phyloP scores from a whole-genome alignment of 129 eudicot species.

The Pulicaria dysenterica region DNA sequence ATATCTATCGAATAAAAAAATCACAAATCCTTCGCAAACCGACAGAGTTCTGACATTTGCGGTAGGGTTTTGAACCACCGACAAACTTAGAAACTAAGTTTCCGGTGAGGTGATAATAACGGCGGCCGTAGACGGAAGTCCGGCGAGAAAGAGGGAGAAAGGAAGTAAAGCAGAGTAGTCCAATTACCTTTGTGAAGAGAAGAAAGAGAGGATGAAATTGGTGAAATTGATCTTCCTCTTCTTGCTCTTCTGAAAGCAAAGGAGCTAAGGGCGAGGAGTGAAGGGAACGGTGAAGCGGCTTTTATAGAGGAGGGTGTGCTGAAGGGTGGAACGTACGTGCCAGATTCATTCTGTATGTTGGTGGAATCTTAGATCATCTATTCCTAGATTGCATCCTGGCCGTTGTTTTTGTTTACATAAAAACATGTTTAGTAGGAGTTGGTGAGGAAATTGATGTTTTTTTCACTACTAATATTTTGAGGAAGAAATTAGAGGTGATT shows the following conservation, averaged over 20 bases:
- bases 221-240: neutral
- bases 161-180: neutral
- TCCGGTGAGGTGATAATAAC: neutral
- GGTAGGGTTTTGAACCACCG: conserved; percentile 1
- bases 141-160: conserved; percentile 13
- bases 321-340: conserved; percentile 28
- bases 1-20: neutral
- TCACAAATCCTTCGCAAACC: conserved; percentile 10
- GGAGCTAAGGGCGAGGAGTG: conserved; percentile 35
- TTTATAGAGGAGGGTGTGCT: conserved; percentile 21
- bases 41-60: neutral
- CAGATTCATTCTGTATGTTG: conserved; percentile 41
- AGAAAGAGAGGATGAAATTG: conserved; percentile 8
- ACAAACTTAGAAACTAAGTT: conserved; percentile 1
- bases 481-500: too few species aligned
- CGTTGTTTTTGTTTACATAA: conserved; percentile 9
- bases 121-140: neutral
- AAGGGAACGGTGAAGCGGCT: conserved; percentile 6
- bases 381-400: conserved; percentile 3
- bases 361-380: conserved; percentile 18
- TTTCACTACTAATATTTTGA: neutral
- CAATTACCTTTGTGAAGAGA: conserved; percentile 33
- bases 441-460: conserved; percentile 23
- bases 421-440: conserved; percentile 9
- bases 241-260: conserved; percentile 37